Base-by-base conservation (phyloP, 768 basidiomycete genomes). In the Trametes villosa region DNA sequence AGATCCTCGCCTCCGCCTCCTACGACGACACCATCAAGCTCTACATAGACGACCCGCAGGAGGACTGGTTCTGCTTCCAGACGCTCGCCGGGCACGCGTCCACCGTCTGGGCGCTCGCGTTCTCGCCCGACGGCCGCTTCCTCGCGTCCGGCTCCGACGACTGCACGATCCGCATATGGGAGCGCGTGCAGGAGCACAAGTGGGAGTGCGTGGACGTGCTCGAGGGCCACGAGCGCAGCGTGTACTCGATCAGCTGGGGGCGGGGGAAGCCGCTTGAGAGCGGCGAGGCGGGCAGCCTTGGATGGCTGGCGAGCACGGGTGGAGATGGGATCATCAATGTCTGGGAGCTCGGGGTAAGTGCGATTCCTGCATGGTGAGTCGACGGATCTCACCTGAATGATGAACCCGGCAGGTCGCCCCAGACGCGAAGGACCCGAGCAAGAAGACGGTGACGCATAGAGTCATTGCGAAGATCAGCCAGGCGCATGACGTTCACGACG, bases 1-100 rank as follows among this genome's bases (percentile, higher is more conserved):
- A 96, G 92, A 93, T 98, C 63, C 87, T 99, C 55, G 96, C 96
- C 27, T 98, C 96, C 2, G 92, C 87, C 4, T 98, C 96, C 0
- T 99, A 98, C 76, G 97, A 99, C 70, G 96, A 98, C 67, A 94
- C 91, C 2, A 90, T 99, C 72, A 94, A 92, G 62, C 84, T 99
- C 29, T 95, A 96, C 74, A 76, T 91, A 54, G 95, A 98, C 68
- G 96, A 98, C 71, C 94, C 94, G 0, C 85, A 86, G 27, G 93
- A 96, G 62, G 97, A 99, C 72, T 98, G 97, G 94, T 92, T 84
- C 67, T 89, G 88, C 68, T 90, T 94, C 64, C 73, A 85, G 59
- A 96, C 94, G 1, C 80, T 98, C 3, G 81, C 81, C 0, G 92
- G 91, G 9, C 94, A 97, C 68, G 68, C 77, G 0, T 92, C 90